phyloP scores from a whole-genome alignment of 306 rosid species.

The Astragalus membranaceus region DNA sequence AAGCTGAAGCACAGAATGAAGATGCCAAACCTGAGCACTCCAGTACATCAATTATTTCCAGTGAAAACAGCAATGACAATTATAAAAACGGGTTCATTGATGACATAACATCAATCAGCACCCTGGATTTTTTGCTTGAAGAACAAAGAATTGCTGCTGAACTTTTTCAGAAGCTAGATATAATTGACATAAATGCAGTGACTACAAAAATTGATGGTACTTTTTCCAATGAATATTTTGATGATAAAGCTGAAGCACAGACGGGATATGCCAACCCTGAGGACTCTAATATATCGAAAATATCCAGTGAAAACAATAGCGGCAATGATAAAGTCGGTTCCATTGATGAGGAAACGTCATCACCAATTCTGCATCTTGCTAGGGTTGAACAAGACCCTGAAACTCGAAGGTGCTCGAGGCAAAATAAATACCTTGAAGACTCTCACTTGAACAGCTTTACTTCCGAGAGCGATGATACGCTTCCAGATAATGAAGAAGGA shows the following conservation, averaged over 20 bases:
- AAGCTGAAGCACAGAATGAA: slow-evolving; percentile 21
- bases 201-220: slow-evolving; percentile 22
- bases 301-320: too few species aligned
- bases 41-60: slow-evolving; percentile 19
- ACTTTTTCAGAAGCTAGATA: slow-evolving; percentile 25
- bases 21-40: slow-evolving; percentile 27
- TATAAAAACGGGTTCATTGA: background rate
- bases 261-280: slow-evolving; percentile 26
- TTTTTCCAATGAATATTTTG: slow-evolving; percentile 15
- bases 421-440: slow-evolving; percentile 20
- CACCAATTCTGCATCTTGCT: slow-evolving; percentile 15
- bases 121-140: slow-evolving; percentile 25
- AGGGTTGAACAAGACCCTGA: slow-evolving; percentile 29
- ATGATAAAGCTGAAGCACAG: slow-evolving; percentile 22
- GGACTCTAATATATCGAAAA: slow-evolving; percentile 22
- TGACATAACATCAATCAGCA: slow-evolving; percentile 23
- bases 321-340: slow-evolving; percentile 31
- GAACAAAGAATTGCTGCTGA: slow-evolving; percentile 27
- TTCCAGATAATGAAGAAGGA: slow-evolving; percentile 26
- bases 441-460: slow-evolving; percentile 10
- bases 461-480: slow-evolving; percentile 23
- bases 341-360: slow-evolving; percentile 36
- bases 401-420: slow-evolving; percentile 20
- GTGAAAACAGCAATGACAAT: background rate
- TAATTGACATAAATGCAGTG: slow-evolving; percentile 28